A percentile compares a stretch with the other conserved stretches of the same genome.
These are phyloP conservation scores for Picea engelmannii DNA, from an alignment of 83 land plant species.

Conservation along the genomic window DNA sequence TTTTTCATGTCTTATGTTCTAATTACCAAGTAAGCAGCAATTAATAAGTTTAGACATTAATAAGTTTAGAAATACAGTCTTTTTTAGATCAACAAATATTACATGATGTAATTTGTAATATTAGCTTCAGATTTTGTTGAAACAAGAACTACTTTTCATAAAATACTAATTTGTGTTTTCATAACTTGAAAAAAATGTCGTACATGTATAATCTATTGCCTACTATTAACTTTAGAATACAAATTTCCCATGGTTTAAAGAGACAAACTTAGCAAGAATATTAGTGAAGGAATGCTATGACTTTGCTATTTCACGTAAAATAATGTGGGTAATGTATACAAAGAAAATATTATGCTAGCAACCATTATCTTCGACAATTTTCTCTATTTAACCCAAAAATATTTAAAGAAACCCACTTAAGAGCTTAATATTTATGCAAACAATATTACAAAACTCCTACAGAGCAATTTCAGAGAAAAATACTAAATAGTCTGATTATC, in stretches of 20 bases:
- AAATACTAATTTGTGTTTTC: not conserved
- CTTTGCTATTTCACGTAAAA: not conserved
- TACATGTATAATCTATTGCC: not conserved
- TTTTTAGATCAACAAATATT: not conserved
- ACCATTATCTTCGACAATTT: not conserved
- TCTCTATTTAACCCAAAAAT: not conserved
- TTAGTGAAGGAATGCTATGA: not conserved
- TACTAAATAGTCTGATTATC: not conserved
- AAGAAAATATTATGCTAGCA: no score
- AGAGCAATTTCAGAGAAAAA: no score
- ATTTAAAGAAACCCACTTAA: not conserved
- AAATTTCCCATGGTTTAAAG: not conserved
- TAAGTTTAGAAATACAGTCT: not conserved
- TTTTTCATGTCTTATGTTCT: not conserved
- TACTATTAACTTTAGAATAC: not conserved
- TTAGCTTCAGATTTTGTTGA: not conserved
- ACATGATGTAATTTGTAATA: not conserved
- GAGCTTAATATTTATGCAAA: not conserved
- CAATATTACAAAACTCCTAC: not conserved
- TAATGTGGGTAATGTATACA: not conserved
- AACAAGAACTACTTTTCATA: not conserved
- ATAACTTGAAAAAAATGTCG: not conserved
- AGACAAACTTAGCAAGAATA: not conserved
- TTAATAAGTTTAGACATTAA: not conserved
- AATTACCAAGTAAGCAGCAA: not conserved